A percentile compares a stretch with the other conserved stretches of the same genome.
These are phyloP conservation scores for Cladophialophora psammophila DNA, from an alignment of 2,329 filamentous ascomycete genomes.

Conservation along the genomic window DNA sequence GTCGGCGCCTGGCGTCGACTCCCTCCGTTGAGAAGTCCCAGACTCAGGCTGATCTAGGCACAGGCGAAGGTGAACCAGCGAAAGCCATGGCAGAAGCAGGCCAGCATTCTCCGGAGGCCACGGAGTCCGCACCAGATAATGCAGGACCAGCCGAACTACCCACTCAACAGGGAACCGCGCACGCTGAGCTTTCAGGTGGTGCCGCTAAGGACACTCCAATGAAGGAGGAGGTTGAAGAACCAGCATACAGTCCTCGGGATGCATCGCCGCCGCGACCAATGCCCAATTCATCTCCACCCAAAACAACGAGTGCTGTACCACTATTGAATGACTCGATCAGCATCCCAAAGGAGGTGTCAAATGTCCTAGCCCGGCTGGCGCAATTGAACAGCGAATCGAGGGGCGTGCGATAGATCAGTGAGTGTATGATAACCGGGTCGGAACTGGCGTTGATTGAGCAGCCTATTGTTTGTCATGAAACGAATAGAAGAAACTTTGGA, in stretches of 20 bases:
- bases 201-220: conserved; percentile 26
- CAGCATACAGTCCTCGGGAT: conserved; percentile 32
- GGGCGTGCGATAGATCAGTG: conserved; percentile 7
- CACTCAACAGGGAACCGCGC: conserved; percentile 17
- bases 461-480: conserved; percentile 24
- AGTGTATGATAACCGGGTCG: conserved; percentile 27
- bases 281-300: background rate
- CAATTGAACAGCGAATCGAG: conserved; percentile 15
- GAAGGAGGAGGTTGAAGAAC: conserved; percentile 31
- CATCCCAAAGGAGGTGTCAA: conserved; percentile 20
- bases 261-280: conserved; percentile 8
- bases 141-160: conserved; percentile 7
- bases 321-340: background rate
- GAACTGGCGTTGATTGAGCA: conserved; percentile 23
- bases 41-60: conserved; percentile 36
- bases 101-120: conserved; percentile 18
- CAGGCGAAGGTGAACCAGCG: conserved; percentile 10
- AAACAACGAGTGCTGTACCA: background rate
- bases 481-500: conserved; percentile 31
- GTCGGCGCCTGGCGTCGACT: conserved; percentile 48
- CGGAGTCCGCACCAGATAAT: conserved; percentile 5
- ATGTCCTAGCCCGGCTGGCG: conserved; percentile 26
- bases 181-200: background rate
- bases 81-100: conserved; percentile 21
- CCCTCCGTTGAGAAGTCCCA: conserved; percentile 53